Percentiles rank a stretch among this genome's conserved stretches.
Evolutionary conservation across 1,284 basidiomycete genomes (phyloP).

Genomic region (Tilletia indica): DNA sequence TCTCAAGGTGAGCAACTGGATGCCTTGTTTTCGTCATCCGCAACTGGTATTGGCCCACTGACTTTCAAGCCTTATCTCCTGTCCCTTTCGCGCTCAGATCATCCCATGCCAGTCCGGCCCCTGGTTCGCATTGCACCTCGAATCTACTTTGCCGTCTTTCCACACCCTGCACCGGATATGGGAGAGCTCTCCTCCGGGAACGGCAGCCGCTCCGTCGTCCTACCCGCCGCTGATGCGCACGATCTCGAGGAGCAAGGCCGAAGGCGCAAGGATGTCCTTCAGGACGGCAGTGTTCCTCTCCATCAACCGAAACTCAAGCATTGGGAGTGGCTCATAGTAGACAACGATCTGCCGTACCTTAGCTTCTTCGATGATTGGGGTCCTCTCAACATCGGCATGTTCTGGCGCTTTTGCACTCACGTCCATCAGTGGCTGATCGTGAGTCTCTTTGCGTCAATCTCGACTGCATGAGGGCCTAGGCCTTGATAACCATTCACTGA

Average conservation of each 20-base stretch:
- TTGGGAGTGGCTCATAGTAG: slow-evolving; percentile 63
- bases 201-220: slow-evolving; percentile 9
- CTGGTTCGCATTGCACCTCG: slow-evolving; percentile 17
- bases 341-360: slow-evolving; percentile 86
- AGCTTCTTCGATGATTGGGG: slow-evolving; percentile 72
- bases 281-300: background rate
- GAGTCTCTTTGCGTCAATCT: slow-evolving; percentile 42
- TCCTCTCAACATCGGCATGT: slow-evolving; percentile 61
- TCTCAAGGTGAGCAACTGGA: no score
- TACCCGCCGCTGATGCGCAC: slow-evolving; percentile 9
- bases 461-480: background rate
- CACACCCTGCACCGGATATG: slow-evolving; percentile 15
- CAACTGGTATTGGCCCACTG: no score
- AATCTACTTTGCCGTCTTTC: slow-evolving; percentile 21
- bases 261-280: no score
- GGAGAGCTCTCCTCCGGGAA: background rate
- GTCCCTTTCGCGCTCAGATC: no score
- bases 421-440: slow-evolving; percentile 86
- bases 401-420: slow-evolving; percentile 78
- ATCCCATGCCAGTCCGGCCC: slow-evolving; percentile 6
- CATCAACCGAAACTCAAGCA: slow-evolving; percentile 18
- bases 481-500: background rate
- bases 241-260: slow-evolving; percentile 3
- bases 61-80: no score
- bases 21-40: no score